phyloP scores from a whole-genome alignment of 1,139 yeast genomes.

The Meyerozyma sp. region DNA sequence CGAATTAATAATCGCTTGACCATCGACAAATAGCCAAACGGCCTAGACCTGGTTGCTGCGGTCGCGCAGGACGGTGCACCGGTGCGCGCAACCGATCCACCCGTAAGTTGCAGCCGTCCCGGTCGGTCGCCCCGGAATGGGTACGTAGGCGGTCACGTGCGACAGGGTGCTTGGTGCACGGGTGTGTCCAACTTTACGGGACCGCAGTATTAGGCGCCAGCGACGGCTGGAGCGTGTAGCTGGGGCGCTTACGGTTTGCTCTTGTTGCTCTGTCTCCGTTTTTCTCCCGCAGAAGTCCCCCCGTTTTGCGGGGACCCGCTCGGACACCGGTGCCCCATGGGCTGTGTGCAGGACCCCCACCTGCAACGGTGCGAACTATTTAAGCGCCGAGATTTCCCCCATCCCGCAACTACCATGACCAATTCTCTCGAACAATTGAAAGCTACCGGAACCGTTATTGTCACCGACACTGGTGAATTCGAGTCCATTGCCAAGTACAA shows the following conservation, averaged over 20 bases:
- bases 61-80: too few relatives aligned
- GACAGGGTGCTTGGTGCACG: too few relatives aligned
- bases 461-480: conserved; percentile 98
- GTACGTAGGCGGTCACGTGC: too few relatives aligned
- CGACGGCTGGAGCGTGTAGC: too few relatives aligned
- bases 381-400: background rate
- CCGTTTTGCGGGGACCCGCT: background rate
- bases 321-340: too few relatives aligned
- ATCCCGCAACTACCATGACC: conserved; percentile 19
- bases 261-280: background rate
- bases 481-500: conserved; percentile 96
- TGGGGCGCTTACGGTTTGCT: too few relatives aligned
- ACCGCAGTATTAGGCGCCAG: too few relatives aligned
- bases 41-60: background rate
- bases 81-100: too few relatives aligned
- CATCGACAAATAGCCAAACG: conserved; percentile 5
- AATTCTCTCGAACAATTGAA: conserved; percentile 90
- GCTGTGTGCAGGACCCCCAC: background rate
- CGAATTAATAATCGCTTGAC: conserved; percentile 32
- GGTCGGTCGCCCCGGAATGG: too few relatives aligned
- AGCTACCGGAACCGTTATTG: conserved; percentile 93
- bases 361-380: background rate
- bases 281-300: background rate
- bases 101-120: too few relatives aligned
- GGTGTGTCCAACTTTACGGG: too few relatives aligned